A percentile compares a stretch with the other conserved stretches of the same genome.
phyloP scores from a whole-genome alignment of 805 yeast species.

The Jamesozyma spencerorum region DNA sequence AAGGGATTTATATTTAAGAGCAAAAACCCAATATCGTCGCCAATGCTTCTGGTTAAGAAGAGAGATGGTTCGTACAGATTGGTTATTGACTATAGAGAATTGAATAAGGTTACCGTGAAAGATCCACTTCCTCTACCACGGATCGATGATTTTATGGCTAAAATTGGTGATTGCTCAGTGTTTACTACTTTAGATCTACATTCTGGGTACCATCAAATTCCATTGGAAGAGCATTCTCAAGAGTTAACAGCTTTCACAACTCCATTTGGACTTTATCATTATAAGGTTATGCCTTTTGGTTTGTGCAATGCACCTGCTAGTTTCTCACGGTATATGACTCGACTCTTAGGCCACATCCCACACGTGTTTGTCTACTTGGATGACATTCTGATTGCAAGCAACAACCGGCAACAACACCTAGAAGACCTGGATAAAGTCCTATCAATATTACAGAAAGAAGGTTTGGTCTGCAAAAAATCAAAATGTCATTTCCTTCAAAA shows the following conservation, averaged over 20 bases:
- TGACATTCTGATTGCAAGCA: conserved; percentile 9
- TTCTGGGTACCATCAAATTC: too few species aligned
- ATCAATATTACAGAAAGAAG: too few species aligned
- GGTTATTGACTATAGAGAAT: not conserved
- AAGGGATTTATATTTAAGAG: not conserved
- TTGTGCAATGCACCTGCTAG: too few species aligned
- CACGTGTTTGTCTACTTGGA: conserved; percentile 12
- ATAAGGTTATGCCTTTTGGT: conserved; percentile 16
- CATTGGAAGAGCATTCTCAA: too few species aligned
- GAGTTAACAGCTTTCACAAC: conserved; percentile 10
- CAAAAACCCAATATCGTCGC: not conserved
- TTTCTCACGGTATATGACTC: conserved; percentile 15
- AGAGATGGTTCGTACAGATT: not conserved
- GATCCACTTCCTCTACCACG: not conserved
- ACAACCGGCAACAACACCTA: conserved; percentile 3
- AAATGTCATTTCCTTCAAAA: too few species aligned
- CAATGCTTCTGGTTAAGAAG: too few species aligned
- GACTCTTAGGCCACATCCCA: too few species aligned
- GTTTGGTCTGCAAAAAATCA: too few species aligned
- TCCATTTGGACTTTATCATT: conserved; percentile 11
- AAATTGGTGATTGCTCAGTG: too few species aligned
- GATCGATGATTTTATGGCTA: too few species aligned
- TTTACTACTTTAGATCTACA: too few species aligned
- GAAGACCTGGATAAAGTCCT: too few species aligned
- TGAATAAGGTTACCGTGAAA: not conserved